Evolutionary conservation across 148 eudicot genomes (phyloP).

Genomic region (Chenopodium album): DNA sequence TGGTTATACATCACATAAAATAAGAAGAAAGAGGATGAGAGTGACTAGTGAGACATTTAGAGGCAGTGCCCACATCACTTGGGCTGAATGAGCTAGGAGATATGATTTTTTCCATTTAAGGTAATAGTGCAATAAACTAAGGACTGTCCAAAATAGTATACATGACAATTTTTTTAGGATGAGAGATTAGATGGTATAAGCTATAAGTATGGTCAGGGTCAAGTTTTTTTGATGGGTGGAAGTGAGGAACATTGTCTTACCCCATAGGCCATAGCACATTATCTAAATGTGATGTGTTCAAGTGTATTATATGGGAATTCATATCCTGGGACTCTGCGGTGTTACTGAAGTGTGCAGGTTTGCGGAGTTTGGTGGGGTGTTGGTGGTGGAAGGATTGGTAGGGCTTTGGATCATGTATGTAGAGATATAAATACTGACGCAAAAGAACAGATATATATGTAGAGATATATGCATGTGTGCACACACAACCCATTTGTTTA

Average conservation of each 20-base stretch:
- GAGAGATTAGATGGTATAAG: neutral
- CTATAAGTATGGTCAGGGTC: neutral
- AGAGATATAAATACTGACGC: neutral
- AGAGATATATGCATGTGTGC: neutral
- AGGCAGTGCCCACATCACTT: too few relatives aligned
- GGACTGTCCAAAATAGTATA: too few relatives aligned
- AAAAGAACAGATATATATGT: too few relatives aligned
- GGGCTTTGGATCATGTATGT: neutral
- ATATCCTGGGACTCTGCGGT: neutral
- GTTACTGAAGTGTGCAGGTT: neutral
- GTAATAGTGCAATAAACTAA: too few relatives aligned
- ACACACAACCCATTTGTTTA: too few relatives aligned
- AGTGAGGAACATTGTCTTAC: neutral
- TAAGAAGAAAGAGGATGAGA: too few relatives aligned
- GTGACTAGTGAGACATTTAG: too few relatives aligned
- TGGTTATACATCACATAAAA: too few relatives aligned
- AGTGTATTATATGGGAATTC: neutral
- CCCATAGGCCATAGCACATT: neutral
- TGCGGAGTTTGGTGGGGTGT: neutral
- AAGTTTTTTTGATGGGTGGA: neutral
- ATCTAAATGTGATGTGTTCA: neutral
- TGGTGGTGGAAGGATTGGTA: neutral
- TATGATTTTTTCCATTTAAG: too few relatives aligned
- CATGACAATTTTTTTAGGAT: too few relatives aligned
- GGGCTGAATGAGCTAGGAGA: too few relatives aligned